A percentile compares a stretch with the other conserved stretches of the same genome.
These are phyloP conservation scores for Discostella stelligeroides DNA, from an alignment of 108 stramenopile species.

Conservation along the genomic window DNA sequence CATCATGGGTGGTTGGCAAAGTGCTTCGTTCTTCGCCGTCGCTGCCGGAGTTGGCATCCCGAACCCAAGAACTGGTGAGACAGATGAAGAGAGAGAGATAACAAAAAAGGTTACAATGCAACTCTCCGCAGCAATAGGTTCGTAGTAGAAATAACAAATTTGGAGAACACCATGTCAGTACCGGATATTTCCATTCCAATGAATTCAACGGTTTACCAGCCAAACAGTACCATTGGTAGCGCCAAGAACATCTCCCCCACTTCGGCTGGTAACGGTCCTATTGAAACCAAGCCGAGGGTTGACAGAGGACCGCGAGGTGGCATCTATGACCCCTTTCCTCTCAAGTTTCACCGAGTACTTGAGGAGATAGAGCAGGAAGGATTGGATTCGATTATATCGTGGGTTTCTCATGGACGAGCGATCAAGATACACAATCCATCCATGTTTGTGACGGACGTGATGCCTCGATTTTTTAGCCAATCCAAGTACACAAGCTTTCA, in stretches of 20 bases:
- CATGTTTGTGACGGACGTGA: constrained; percentile 64
- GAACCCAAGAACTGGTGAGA: too few species aligned
- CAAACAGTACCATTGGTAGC: not conserved
- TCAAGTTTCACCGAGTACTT: constrained; percentile 72
- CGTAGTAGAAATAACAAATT: too few species aligned
- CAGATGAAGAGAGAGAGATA: too few species aligned
- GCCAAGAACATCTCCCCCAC: not conserved
- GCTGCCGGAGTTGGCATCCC: too few species aligned
- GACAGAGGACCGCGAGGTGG: constrained; percentile 57
- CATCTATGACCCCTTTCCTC: constrained; percentile 66
- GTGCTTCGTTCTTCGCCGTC: too few species aligned
- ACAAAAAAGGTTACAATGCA: too few species aligned
- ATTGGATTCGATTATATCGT: constrained; percentile 63
- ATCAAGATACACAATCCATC: constrained; percentile 79
- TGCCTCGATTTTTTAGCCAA: constrained; percentile 82
- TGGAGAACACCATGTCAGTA: too few species aligned
- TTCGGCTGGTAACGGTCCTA: not conserved
- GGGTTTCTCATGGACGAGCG: constrained; percentile 80
- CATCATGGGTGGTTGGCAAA: too few species aligned
- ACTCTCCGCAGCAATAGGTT: too few species aligned
- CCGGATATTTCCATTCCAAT: too few species aligned
- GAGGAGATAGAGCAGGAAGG: constrained; percentile 63
- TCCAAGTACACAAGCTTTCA: constrained; percentile 64
- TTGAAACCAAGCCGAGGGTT: not conserved
- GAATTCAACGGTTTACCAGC: not conserved